These are phyloP conservation scores for Melastoma malabathricum DNA, from an alignment of 345 rosid genomes.

Conservation along the genomic window DNA sequence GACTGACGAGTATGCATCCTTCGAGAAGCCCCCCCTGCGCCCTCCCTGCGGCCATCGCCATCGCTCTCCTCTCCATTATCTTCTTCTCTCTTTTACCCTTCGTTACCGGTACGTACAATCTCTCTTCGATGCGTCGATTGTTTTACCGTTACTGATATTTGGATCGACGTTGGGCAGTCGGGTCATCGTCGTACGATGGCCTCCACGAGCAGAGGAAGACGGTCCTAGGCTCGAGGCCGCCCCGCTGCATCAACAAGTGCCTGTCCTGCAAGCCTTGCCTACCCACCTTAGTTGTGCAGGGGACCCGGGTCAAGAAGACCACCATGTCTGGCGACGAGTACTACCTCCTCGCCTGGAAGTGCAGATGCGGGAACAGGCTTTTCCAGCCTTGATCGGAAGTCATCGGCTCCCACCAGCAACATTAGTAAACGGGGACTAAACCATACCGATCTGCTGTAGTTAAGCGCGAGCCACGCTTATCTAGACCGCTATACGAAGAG, in stretches of 20 bases:
- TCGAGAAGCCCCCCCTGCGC: too few species aligned
- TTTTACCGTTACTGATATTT: not conserved
- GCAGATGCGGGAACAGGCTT: conserved; percentile 47
- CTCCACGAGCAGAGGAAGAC: conserved; percentile 12
- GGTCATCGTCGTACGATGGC: conserved; percentile 5
- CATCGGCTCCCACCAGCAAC: not conserved
- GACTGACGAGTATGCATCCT: too few species aligned
- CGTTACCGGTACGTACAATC: too few species aligned
- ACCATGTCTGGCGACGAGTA: conserved; percentile 11
- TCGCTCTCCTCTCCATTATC: too few species aligned
- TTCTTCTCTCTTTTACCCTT: too few species aligned
- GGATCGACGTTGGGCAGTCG: not conserved
- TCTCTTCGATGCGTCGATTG: not conserved
- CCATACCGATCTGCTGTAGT: too few species aligned
- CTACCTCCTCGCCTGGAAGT: conserved; percentile 63
- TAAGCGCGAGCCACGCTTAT: too few species aligned
- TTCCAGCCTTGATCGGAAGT: conserved; percentile 23
- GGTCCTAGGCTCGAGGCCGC: conserved; percentile 72
- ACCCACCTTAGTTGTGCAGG: conserved; percentile 41
- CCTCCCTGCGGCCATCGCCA: too few species aligned
- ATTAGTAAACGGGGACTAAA: too few species aligned
- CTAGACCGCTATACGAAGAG: too few species aligned
- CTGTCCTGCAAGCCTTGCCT: conserved; percentile 51
- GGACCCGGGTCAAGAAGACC: conserved; percentile 1
- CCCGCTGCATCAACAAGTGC: conserved; percentile 53